These are phyloP conservation scores for Colletotrichum echinochloae DNA, from an alignment of 2,329 filamentous ascomycete genomes.

Conservation along the genomic window DNA sequence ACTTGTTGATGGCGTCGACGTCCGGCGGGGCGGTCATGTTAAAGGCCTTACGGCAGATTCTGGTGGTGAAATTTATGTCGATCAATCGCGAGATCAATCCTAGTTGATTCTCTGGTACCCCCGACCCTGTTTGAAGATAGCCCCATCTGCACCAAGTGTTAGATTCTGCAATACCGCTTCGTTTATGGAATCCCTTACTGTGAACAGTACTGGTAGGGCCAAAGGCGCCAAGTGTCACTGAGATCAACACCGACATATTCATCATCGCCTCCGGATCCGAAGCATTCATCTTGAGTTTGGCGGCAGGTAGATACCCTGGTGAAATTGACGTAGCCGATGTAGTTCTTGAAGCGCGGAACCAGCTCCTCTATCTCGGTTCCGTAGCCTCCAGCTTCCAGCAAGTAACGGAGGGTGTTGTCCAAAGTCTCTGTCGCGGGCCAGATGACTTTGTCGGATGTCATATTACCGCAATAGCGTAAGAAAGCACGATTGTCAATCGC, in stretches of 20 bases:
- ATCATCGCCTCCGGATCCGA: constrained; percentile 37
- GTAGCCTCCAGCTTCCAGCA: constrained; percentile 56
- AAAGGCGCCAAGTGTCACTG: constrained; percentile 51
- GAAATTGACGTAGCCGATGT: constrained; percentile 59
- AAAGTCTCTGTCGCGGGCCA: constrained; percentile 57
- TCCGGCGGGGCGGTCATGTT: constrained; percentile 75
- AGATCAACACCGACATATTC: constrained; percentile 18
- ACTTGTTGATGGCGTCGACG: constrained; percentile 77
- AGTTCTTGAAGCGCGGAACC: constrained; percentile 62
- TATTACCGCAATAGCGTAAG: constrained; percentile 60
- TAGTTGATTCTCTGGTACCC: constrained; percentile 71
- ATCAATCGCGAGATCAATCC: constrained; percentile 80
- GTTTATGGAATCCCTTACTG: constrained; percentile 53
- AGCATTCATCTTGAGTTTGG: constrained; percentile 29
- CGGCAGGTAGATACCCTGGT: constrained; percentile 28
- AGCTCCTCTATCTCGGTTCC: constrained; percentile 47
- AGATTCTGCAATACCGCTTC: constrained; percentile 10
- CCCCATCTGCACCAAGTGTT: constrained; percentile 70
- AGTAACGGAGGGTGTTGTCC: constrained; percentile 50
- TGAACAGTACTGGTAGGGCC: constrained; percentile 67
- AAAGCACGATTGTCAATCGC: constrained; percentile 55
- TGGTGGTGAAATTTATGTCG: constrained; percentile 70
- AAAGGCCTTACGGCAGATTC: constrained; percentile 76
- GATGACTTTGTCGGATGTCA: constrained; percentile 56
- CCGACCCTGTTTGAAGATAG: constrained; percentile 79